Percentiles rank a stretch among this genome's conserved stretches.
These are phyloP conservation scores for Trichophyton schoenleinii DNA, from an alignment of 2,329 filamentous ascomycete species.

Conservation along the genomic window DNA sequence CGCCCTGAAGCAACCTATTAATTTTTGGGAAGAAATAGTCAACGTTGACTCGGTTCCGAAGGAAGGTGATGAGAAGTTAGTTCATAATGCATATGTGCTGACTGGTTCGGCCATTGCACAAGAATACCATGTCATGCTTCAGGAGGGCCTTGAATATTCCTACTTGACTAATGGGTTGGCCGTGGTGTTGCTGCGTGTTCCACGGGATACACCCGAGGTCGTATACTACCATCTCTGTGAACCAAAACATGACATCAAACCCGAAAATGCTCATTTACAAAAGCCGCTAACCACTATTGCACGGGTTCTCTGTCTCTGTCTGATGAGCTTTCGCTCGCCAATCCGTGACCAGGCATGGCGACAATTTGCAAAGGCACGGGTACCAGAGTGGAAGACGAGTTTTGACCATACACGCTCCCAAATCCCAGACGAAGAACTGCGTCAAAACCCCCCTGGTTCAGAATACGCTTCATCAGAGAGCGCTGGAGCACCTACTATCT, in stretches of 20 bases:
- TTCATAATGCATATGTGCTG: slow-evolving; percentile 17
- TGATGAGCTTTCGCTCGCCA: slow-evolving; percentile 16
- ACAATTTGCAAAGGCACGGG: slow-evolving; percentile 9
- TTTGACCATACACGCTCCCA: slow-evolving; percentile 15
- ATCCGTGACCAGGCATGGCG: slow-evolving; percentile 17
- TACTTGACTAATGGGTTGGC: slow-evolving; percentile 18
- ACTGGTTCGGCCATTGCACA: slow-evolving; percentile 16
- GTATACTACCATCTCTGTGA: slow-evolving; percentile 21
- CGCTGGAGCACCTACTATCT: not conserved
- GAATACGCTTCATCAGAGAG: slow-evolving; percentile 9
- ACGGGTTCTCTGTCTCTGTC: slow-evolving; percentile 16
- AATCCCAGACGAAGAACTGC: slow-evolving; percentile 15
- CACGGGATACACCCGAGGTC: slow-evolving; percentile 15
- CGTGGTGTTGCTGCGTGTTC: slow-evolving; percentile 15
- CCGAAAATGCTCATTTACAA: slow-evolving; percentile 7
- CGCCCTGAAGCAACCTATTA: not conserved
- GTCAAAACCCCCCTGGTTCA: slow-evolving; percentile 11
- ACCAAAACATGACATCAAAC: slow-evolving; percentile 15
- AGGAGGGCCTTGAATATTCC: slow-evolving; percentile 20
- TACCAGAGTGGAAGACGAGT: slow-evolving; percentile 16
- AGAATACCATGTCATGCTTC: slow-evolving; percentile 22
- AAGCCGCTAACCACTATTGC: slow-evolving; percentile 15
- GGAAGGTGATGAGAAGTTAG: slow-evolving; percentile 12
- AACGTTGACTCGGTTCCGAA: slow-evolving; percentile 6
- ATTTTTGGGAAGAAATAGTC: slow-evolving; percentile 5